Base-by-base conservation (phyloP, 768 basidiomycete genomes). In the Tricholoma saponaceum region DNA sequence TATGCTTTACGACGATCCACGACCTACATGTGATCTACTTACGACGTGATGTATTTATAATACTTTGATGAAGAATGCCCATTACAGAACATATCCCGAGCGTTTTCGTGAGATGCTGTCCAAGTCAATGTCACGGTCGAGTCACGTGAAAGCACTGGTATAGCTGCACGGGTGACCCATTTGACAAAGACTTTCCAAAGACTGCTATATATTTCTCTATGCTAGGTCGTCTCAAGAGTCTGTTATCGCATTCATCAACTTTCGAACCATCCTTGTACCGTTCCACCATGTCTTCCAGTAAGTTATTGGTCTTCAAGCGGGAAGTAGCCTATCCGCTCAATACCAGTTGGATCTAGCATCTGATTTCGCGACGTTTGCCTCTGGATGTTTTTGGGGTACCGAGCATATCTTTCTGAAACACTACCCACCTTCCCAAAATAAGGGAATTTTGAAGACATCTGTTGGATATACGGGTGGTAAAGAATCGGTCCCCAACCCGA, bases 311-410 rank as follows among this genome's bases (percentile, higher is more conserved):
- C 10, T 12, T 22, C 41, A 16, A 43, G 70, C 50, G n/a, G 32
- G 12, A 35, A 25, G 26, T 16, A 39, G 25, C 25, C n/a, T 57
- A 16, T 41, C 37, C 52, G 25, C 37, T 23, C 58, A 55, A 47
- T 50, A 28, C 14, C 22, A n/a, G 6, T 9, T n/a, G 14, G n/a
- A 28, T 39, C 39, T 43, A 68, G 64, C 59, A 55, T 66, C 69
- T 18, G 67, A 75, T 60, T 72, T 72, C 60, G 82, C 77, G 4
- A 78, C 80, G 6, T 80, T 79, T 52, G 77, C 83, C 5, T 74
- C 79, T 8, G 89, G 90, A 20, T 92, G 90, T 66, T 92, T 92
- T 72, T 92, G 90, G 91, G 91, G 90, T 16, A 86, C 87, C 18
- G 88, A 93, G 63, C 90, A 92, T 65, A 90, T 92, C 68, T 92